These are phyloP conservation scores for Ambrosiella cleistominuta DNA, from an alignment of 2,329 filamentous ascomycete genomes.

Conservation along the genomic window DNA sequence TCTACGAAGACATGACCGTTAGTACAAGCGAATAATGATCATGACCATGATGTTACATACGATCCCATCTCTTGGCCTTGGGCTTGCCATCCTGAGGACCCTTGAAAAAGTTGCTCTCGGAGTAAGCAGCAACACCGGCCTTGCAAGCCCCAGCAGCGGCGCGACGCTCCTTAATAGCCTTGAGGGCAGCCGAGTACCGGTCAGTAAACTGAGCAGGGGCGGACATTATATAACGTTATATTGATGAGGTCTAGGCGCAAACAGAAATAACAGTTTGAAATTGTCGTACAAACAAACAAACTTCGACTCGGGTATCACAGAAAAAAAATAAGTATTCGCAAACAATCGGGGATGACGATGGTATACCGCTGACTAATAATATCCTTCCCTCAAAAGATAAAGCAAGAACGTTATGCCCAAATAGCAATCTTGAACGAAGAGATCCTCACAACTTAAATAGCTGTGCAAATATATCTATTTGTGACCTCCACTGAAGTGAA, in stretches of 20 bases:
- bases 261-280: not conserved
- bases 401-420: not conserved
- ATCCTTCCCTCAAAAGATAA: not conserved
- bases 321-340: too few relatives aligned
- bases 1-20: conserved; percentile 20
- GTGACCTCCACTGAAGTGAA: not conserved
- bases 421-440: not conserved
- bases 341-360: not conserved
- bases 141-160: conserved; percentile 54
- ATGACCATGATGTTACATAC: conserved; percentile 33
- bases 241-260: not conserved
- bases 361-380: not conserved
- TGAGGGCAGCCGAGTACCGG: conserved; percentile 22
- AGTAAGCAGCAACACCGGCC: conserved; percentile 58
- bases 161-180: conserved; percentile 49
- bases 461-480: not conserved
- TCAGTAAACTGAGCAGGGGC: conserved; percentile 1
- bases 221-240: conserved; percentile 1
- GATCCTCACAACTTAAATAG: not conserved
- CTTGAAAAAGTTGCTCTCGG: conserved; percentile 73
- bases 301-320: too few relatives aligned
- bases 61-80: conserved; percentile 67
- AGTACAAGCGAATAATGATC: not conserved
- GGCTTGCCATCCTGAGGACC: conserved; percentile 45
- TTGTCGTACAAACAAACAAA: too few relatives aligned